These are phyloP conservation scores for Aspergillus ochraceus DNA, from an alignment of 2,329 filamentous ascomycete species.

Conservation along the genomic window DNA sequence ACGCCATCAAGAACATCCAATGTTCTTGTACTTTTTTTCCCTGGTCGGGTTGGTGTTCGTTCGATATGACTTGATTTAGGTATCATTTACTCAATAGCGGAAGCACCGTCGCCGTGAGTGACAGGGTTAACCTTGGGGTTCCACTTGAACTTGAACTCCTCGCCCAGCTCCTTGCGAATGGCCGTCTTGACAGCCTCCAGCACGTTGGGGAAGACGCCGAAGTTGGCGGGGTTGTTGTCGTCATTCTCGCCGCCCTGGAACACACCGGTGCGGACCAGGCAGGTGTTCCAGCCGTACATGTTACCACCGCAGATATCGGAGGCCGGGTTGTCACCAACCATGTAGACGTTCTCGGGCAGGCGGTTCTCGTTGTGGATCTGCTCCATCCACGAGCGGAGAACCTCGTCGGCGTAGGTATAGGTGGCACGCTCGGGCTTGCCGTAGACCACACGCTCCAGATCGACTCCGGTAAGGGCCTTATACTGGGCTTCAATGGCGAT, in stretches of 20 bases:
- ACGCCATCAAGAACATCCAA: conserved; percentile 13
- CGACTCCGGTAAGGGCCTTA: conserved; percentile 63
- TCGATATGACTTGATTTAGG: too few species aligned
- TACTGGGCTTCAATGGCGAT: conserved; percentile 69
- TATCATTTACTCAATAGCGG: conserved; percentile 54
- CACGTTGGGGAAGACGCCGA: conserved; percentile 73
- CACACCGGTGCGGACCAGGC: conserved; percentile 73
- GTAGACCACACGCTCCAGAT: conserved; percentile 74
- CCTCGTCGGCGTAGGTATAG: conserved; percentile 77
- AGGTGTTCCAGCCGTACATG: conserved; percentile 82
- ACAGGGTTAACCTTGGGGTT: conserved; percentile 71
- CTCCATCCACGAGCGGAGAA: conserved; percentile 73
- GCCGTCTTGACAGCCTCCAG: conserved; percentile 69
- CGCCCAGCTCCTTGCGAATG: conserved; percentile 67
- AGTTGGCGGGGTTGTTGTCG: conserved; percentile 73
- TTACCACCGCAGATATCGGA: conserved; percentile 75
- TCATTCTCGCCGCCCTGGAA: conserved; percentile 77
- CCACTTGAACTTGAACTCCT: conserved; percentile 73
- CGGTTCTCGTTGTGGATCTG: conserved; percentile 70
- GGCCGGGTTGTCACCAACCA: conserved; percentile 74
- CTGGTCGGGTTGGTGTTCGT: conserved; percentile 2
- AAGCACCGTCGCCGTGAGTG: conserved; percentile 53
- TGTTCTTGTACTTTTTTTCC: conserved; percentile 14
- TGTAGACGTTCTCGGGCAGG: conserved; percentile 70
- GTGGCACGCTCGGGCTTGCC: conserved; percentile 73